Conservation (phyloP, 176 grass and related monocot species). For the Musa acuminata region DNA sequence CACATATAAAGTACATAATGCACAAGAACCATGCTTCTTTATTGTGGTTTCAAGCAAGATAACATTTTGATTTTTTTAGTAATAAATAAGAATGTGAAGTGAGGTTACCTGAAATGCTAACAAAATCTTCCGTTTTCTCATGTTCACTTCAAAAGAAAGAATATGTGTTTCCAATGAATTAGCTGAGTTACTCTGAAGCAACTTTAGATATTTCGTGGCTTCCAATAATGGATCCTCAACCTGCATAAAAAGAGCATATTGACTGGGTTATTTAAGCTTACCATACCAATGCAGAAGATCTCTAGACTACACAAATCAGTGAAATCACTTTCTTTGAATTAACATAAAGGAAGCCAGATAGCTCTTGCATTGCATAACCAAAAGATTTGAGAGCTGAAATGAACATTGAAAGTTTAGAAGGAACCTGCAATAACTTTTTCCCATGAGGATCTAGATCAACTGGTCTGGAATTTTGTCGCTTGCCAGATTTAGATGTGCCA, state of each 20-base stretch:
- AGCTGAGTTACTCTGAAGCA: constrained; percentile 86
- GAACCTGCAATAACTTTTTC: constrained; percentile 83
- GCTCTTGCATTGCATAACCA: not conserved
- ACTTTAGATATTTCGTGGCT: constrained; percentile 89
- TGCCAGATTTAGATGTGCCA: constrained; percentile 67
- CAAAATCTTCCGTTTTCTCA: constrained; percentile 90
- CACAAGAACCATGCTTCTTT: not conserved
- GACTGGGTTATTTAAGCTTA: not conserved
- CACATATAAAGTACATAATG: not conserved
- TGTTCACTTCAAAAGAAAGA: constrained; percentile 94
- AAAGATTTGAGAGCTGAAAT: not conserved
- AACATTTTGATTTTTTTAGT: not conserved
- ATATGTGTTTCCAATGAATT: constrained; percentile 73
- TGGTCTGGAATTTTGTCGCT: constrained; percentile 62
- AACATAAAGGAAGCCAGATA: not conserved
- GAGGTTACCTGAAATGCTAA: constrained; percentile 88
- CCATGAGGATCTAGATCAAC: constrained; percentile 92
- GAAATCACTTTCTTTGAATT: not conserved
- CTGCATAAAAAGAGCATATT: constrained; percentile 30
- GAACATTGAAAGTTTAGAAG: constrained; percentile 7
- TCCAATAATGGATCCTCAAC: constrained; percentile 79
- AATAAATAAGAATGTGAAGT: not conserved
- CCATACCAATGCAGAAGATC: not conserved
- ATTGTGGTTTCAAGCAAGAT: not conserved
- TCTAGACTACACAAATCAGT: not conserved